phyloP scores from a whole-genome alignment of 208 protist genomes.

The Crithidia sp. region DNA sequence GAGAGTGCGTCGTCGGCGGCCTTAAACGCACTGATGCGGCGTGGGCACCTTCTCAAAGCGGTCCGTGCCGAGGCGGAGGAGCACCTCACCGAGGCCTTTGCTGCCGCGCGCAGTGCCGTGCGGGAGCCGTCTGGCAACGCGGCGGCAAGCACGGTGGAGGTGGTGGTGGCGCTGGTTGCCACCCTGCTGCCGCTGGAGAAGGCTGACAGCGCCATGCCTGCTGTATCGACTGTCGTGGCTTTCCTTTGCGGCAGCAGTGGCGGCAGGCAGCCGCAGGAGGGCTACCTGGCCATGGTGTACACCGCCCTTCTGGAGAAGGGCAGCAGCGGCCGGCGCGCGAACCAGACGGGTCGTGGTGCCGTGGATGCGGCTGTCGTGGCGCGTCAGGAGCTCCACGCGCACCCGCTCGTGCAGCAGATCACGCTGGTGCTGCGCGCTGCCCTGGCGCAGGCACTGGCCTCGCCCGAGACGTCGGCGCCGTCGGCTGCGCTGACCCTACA shows the following conservation, averaged over 20 bases:
- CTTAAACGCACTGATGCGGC: slow-evolving; percentile 22
- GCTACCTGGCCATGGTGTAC: slow-evolving; percentile 27
- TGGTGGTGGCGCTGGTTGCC: slow-evolving; percentile 28
- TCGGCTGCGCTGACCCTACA: slow-evolving; percentile 14
- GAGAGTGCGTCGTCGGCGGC: background rate
- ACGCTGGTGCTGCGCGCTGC: slow-evolving; percentile 18
- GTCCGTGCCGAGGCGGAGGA: slow-evolving; percentile 27
- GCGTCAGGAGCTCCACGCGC: slow-evolving; percentile 6
- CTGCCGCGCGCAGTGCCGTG: slow-evolving; percentile 14
- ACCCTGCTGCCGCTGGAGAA: slow-evolving; percentile 22
- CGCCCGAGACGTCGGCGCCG: background rate
- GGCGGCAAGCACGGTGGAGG: slow-evolving; percentile 11
- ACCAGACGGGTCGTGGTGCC: slow-evolving; percentile 22
- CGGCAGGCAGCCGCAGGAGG: slow-evolving; percentile 31
- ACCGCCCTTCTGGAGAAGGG: slow-evolving; percentile 18
- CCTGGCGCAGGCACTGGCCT: slow-evolving; percentile 15
- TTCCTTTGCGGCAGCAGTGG: slow-evolving; percentile 34
- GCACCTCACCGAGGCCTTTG: slow-evolving; percentile 25
- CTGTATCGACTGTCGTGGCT: slow-evolving; percentile 6
- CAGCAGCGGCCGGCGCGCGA: slow-evolving; percentile 2
- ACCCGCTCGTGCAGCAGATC: slow-evolving; percentile 14
- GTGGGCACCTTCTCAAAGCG: slow-evolving; percentile 3
- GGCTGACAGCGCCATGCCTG: slow-evolving; percentile 14
- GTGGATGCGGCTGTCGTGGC: slow-evolving; percentile 16
- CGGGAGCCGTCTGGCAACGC: slow-evolving; percentile 16